A percentile compares a stretch with the other conserved stretches of the same genome.
These are phyloP conservation scores for Lepidium africanum DNA, from an alignment of 345 rosid species.

Conservation along the genomic window DNA sequence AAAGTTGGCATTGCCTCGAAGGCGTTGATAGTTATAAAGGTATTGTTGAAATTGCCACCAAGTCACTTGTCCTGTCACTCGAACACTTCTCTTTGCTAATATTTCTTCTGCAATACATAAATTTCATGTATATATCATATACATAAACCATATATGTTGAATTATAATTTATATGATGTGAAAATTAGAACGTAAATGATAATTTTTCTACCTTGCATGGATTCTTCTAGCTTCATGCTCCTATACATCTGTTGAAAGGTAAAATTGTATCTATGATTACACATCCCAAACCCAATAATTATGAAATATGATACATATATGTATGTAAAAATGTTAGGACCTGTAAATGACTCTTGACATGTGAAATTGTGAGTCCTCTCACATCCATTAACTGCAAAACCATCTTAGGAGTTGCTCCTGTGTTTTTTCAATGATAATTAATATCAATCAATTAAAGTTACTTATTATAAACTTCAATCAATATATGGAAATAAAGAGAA, in stretches of 20 bases:
- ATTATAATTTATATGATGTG: background rate
- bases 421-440: slow-evolving; percentile 4
- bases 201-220: slow-evolving; percentile 21
- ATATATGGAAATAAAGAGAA: background rate
- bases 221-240: slow-evolving; percentile 24
- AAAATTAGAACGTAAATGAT: background rate
- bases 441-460: background rate
- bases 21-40: slow-evolving; percentile 25
- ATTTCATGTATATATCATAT: background rate
- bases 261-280: background rate
- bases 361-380: slow-evolving; percentile 67
- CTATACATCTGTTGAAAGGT: slow-evolving; percentile 22
- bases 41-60: slow-evolving; percentile 31
- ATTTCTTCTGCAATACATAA: slow-evolving; percentile 17
- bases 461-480: background rate
- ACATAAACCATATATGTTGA: background rate
- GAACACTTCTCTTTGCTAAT: slow-evolving; percentile 28
- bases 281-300: no score
- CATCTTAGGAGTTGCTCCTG: slow-evolving; percentile 82
- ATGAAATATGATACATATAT: background rate
- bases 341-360: slow-evolving; percentile 87
- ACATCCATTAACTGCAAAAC: slow-evolving; percentile 79
- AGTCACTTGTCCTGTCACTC: slow-evolving; percentile 24
- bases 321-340: slow-evolving; percentile 16
- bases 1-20: slow-evolving; percentile 19